Base-by-base conservation (phyloP, 2,329 filamentous ascomycete genomes). In the Colletotrichum sp. region DNA sequence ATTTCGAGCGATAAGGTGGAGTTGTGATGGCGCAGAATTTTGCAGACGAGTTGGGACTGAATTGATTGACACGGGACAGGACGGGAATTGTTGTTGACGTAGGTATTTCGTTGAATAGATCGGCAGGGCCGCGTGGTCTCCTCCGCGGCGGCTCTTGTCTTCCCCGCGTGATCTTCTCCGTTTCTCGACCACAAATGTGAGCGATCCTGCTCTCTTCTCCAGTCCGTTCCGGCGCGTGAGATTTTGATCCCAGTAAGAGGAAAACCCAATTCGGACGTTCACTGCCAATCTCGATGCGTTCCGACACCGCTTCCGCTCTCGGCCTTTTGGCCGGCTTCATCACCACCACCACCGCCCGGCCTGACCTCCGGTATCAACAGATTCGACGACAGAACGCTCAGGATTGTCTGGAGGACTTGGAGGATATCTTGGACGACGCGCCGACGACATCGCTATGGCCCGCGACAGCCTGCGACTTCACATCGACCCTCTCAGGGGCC, bases 381-480 rank as follows among this genome's bases (percentile, higher is more conserved):
- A 59, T 76, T 5, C 70, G 74, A 12, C 74, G 70, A 4, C 70
- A 76, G n/a, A 59, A 68, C 2, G 28, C 18, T 18, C 6, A 18
- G 12, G 73, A 76, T 5, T 76, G 74, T 8, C 3, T 59, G n/a
- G 74, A 76, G 21, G 74, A 76, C 34, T 16, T 76, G 9, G 64
- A 64, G 4, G 74, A 76, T 28, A 68, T 76, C 15, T 18, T 76
- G n/a, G 74, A 76, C 1, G 62, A 76, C 10, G 74, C 74, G 26
- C 74, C 74, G 3, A 76, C 74, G 0, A 69, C 26, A 13, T 69
- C 74, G 3, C 28, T 65, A 26, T 76, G 74, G 74, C 63, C 69
- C 0, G 74, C 70, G 7, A 76, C 74, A 10, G 74, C 70, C 6
- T 76, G 74, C 70, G 74, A 73, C 49, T 76, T 68, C 44, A 74